phyloP scores from a whole-genome alignment of 2,329 filamentous ascomycete species.

The Fusarium pseudonygamai region DNA sequence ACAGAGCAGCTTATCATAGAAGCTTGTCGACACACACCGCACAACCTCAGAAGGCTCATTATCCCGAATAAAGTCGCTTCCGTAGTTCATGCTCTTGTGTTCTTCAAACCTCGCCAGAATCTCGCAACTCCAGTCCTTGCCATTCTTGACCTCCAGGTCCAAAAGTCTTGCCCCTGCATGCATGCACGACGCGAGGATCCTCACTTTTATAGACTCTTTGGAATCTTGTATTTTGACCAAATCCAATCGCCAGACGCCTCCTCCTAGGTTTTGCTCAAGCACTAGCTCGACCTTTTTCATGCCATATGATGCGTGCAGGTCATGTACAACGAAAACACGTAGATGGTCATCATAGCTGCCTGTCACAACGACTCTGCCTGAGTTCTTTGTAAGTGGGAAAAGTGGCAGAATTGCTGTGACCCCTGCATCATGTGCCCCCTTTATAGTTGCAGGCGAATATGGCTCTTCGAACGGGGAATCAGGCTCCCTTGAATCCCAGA shows the following conservation, averaged over 20 bases:
- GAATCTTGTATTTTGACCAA: conserved; percentile 54
- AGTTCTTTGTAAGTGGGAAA: conserved; percentile 50
- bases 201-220: conserved; percentile 45
- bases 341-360: conserved; percentile 92
- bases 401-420: conserved; percentile 88
- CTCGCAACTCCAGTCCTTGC: conserved; percentile 66
- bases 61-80: conserved; percentile 72
- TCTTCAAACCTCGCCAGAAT: conserved; percentile 80
- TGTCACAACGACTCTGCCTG: conserved; percentile 73
- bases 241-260: conserved; percentile 88
- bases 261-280: conserved; percentile 73
- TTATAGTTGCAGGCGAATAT: conserved; percentile 48
- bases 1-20: conserved; percentile 77
- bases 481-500: conserved; percentile 23
- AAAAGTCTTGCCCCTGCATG: conserved; percentile 82
- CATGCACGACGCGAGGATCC: conserved; percentile 91
- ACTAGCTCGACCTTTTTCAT: conserved; percentile 61
- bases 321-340: conserved; percentile 68
- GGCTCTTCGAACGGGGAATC: conserved; percentile 29
- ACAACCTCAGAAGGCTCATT: conserved; percentile 40
- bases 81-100: conserved; percentile 96
- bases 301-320: conserved; percentile 53
- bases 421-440: conserved; percentile 75
- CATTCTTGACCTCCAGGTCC: conserved; percentile 51
- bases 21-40: conserved; percentile 75